Conservation (phyloP, 306 rosid genomes). For the Senna tora region DNA sequence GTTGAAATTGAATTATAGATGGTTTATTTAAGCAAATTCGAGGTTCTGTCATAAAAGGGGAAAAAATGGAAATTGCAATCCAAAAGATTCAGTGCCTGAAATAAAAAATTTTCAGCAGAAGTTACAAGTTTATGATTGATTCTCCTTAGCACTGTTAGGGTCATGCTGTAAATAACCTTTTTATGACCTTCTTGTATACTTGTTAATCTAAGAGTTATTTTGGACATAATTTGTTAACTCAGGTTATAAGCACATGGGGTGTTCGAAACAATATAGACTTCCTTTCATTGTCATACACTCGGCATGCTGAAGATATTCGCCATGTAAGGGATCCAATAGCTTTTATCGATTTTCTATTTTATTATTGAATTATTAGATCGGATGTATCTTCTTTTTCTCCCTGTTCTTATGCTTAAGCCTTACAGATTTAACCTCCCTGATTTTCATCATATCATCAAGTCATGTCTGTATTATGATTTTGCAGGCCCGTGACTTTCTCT, state of each 20-base stretch:
- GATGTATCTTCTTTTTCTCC: neutral
- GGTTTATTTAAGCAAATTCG: neutral
- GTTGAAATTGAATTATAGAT: constrained; percentile 14
- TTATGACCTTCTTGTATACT: constrained; percentile 34
- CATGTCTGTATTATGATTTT: constrained; percentile 40
- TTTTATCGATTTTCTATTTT: constrained; percentile 3
- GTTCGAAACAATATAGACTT: constrained; percentile 79
- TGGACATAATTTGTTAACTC: constrained; percentile 33
- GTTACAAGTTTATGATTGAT: constrained; percentile 37
- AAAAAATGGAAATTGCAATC: constrained; percentile 5
- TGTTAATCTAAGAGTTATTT: constrained; percentile 26
- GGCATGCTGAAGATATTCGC: constrained; percentile 89
- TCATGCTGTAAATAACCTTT: neutral
- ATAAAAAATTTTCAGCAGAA: constrained; percentile 54
- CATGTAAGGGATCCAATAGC: constrained; percentile 54
- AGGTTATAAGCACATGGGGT: constrained; percentile 90
- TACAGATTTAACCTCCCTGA: constrained; percentile 16
- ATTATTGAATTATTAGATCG: neutral
- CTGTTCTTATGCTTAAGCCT: neutral
- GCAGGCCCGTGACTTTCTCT: constrained; percentile 65
- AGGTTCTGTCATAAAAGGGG: neutral
- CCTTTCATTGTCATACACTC: constrained; percentile 72
- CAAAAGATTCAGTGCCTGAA: constrained; percentile 28
- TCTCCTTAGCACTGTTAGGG: neutral
- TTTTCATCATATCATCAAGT: constrained; percentile 10